Percentiles rank a stretch among this genome's conserved stretches.
Evolutionary conservation across 1,139 yeast species (phyloP).

Genomic region (Pichia sp.): DNA sequence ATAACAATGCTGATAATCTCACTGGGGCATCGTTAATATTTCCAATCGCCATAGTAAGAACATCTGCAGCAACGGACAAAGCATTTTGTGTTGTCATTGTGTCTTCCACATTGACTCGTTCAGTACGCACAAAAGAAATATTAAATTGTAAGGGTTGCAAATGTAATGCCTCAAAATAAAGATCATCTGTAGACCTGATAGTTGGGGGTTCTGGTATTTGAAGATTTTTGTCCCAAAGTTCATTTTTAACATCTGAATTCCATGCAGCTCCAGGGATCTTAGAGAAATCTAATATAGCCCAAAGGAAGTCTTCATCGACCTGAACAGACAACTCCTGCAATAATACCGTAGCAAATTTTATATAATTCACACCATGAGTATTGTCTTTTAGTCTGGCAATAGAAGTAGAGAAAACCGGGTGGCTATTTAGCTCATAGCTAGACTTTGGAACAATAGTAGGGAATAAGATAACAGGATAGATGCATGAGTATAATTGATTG

Average conservation of each 20-base stretch:
- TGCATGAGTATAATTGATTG: conserved; percentile 84
- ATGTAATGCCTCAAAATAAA: conserved; percentile 89
- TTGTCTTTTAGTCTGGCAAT: conserved; percentile 82
- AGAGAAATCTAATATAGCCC: conserved; percentile 75
- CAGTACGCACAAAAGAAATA: conserved; percentile 88
- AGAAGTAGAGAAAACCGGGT: conserved; percentile 87
- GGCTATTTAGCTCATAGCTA: conserved; percentile 76
- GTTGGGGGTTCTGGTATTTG: conserved; percentile 68
- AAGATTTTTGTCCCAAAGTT: conserved; percentile 58
- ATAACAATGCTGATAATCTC: conserved; percentile 74
- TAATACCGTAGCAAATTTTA: conserved; percentile 85
- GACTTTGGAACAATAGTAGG: conserved; percentile 90
- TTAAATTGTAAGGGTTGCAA: conserved; percentile 88
- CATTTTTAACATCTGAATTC: conserved; percentile 47
- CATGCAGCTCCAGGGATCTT: conserved; percentile 70
- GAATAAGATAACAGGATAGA: conserved; percentile 83
- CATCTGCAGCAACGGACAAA: conserved; percentile 63
- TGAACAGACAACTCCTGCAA: conserved; percentile 90
- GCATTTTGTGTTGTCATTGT: conserved; percentile 58
- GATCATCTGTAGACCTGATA: conserved; percentile 56
- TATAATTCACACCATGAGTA: conserved; percentile 81
- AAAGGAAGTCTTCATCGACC: conserved; percentile 88
- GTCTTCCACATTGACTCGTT: conserved; percentile 62
- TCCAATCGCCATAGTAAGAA: conserved; percentile 94
- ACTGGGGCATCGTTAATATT: conserved; percentile 97